Base-by-base conservation (phyloP, 2,329 filamentous ascomycete species). In the Juglanconis juglandina region DNA sequence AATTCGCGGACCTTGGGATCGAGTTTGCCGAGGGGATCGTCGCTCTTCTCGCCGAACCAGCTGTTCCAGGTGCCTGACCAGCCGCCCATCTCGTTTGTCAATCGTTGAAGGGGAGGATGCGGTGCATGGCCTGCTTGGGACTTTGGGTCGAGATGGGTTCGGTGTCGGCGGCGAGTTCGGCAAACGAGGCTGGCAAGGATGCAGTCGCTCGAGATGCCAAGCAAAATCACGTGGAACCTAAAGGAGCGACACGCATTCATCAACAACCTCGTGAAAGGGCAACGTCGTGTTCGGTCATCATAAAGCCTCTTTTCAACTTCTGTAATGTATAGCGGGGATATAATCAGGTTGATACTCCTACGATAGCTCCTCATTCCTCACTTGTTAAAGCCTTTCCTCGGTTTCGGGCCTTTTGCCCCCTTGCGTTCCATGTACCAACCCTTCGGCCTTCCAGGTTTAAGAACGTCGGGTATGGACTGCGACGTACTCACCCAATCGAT, bases 1-100 rank as follows among this genome's bases (percentile, higher is more conserved):
- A 93, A 96, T 66, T 94, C 89, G 69, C 89, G 89, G 59, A 96
- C 84, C 65, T 88, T 87, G 44, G 91, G 90, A 70, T 96, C 92
- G 68, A 97, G 87, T 68, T 90, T 87, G 67, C 83, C 81, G 66
- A 92, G 81, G 32, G 90, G 87, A 70, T 91, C 85, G 64, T 87
- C 81, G 67, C 72, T 72, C 64, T 75, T 76, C 63, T 72, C 77
- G 57, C 75, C 73, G 65, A 79, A 75, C 62, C 85, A 76, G 61
- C 79, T 80, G 65, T 81, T 78, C 68, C 84, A 75, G 82, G 41
- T 44, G 10, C 14, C 14, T 11, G 41, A 44, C 41, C 41, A 44
- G 41, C 82, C 86, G 66, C 83, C 83, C 84, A 87, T 87, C 61
- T 65, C 64, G 63, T 61, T 62, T 50, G 50, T 50, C 39, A 56